Percentiles rank a stretch among this genome's conserved stretches.
Evolutionary conservation across 306 rosid genomes (phyloP).

Genomic region (Cicer cuneatum): DNA sequence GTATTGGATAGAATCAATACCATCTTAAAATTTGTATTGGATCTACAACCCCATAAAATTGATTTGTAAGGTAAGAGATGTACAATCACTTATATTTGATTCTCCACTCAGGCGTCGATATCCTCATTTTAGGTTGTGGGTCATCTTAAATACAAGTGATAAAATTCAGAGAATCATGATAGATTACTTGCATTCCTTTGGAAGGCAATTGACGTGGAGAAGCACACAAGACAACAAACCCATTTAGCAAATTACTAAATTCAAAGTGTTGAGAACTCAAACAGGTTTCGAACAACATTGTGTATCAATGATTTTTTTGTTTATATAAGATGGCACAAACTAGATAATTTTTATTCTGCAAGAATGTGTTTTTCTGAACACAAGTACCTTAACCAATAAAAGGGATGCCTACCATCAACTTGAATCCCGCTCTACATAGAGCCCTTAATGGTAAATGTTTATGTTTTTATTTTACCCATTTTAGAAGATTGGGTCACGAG

Average conservation of each 20-base stretch:
- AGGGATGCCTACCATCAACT: constrained; percentile 3
- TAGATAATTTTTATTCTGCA: constrained; percentile 11
- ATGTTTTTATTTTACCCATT: not conserved
- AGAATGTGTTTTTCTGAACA: not conserved
- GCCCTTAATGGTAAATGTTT: not conserved
- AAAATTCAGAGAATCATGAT: constrained; percentile 13
- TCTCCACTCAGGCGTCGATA: not conserved
- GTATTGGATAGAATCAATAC: too few relatives aligned
- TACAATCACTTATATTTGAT: not conserved
- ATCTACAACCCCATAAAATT: too few relatives aligned
- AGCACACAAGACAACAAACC: not conserved
- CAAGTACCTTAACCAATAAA: not conserved
- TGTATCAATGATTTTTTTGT: not conserved
- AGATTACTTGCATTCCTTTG: constrained; percentile 13
- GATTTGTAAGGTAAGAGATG: too few relatives aligned
- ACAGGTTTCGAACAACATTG: constrained; percentile 1
- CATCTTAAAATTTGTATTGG: too few relatives aligned
- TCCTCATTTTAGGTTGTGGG: not conserved
- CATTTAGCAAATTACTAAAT: not conserved
- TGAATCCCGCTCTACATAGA: not conserved
- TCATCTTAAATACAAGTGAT: not conserved
- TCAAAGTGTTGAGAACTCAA: not conserved
- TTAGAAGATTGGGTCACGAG: not conserved
- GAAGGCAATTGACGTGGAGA: constrained; percentile 5
- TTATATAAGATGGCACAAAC: not conserved